Evolutionary conservation across 371 early-diverging fungal species (phyloP).

Genomic region (Mucor circinelloides): DNA sequence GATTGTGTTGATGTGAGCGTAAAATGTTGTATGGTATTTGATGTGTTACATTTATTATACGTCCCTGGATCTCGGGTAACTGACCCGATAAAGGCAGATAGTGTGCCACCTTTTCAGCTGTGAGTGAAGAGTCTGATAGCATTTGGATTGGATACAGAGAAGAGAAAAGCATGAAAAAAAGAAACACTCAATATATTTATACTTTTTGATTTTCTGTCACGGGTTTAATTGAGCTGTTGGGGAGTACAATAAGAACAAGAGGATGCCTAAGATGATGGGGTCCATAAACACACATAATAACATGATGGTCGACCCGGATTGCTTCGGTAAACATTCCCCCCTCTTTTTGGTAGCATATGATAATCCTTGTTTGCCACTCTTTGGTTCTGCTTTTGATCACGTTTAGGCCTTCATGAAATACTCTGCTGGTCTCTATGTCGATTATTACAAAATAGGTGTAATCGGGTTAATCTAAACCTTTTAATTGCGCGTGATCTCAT

Average conservation of each 20-base stretch:
- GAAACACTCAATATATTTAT: neutral
- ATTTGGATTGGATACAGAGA: neutral
- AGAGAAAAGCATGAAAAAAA: neutral
- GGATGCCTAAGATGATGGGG: neutral
- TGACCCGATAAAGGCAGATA: conserved; percentile 45
- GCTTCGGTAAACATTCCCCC: neutral
- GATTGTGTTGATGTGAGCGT: conserved; percentile 18
- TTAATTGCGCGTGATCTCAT: neutral
- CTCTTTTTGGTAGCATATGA: neutral
- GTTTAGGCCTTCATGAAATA: neutral
- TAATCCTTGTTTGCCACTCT: neutral
- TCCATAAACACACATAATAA: neutral
- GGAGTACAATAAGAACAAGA: conserved; percentile 1
- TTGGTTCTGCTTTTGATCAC: neutral
- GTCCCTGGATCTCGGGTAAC: conserved; percentile 39
- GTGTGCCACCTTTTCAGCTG: conserved; percentile 50
- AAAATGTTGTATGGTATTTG: conserved; percentile 62
- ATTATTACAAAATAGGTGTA: neutral
- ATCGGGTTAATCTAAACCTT: neutral
- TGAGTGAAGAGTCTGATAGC: conserved; percentile 6
- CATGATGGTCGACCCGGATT: neutral
- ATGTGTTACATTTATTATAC: conserved; percentile 67
- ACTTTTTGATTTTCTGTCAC: neutral
- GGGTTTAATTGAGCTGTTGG: neutral
- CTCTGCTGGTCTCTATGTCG: neutral